Evolutionary conservation across 2,329 filamentous ascomycete genomes (phyloP), one percentile per base, ranked within the genome.

Genomic region (Aspergillus spinulosporus): DNA sequence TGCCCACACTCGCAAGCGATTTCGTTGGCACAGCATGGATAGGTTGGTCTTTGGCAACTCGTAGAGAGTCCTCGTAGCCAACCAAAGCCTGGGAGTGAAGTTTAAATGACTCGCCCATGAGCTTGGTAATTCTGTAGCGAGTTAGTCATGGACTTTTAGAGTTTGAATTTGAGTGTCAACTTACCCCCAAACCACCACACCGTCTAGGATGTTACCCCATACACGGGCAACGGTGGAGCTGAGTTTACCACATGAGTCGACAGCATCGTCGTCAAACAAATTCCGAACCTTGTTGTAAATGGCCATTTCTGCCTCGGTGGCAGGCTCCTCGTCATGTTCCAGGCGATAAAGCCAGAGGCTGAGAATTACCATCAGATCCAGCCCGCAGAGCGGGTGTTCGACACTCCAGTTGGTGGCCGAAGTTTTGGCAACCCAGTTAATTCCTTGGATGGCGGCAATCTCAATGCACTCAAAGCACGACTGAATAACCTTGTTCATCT

Each of bases 161-260:
- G 12, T 49, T 43, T 36, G 1, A 61, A 69, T 62, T 12, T 21
- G 21, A 21, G 9, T 9, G 6, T 51, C 21, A 21, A 89, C 92
- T 85, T 88, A 96, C 92, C 94, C 94, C 94, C 94, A 97, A 59
- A 99, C 94, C 65, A 97, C 93, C 61, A 97, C 94, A 77, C 97
- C 94, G 72, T 97, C 94, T 63, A 97, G 87, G 88, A 97, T 97
- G 62, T 91, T 93, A 67, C 93, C 94, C 94, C 94, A 99, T 45
- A 97, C 85, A 67, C 90, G 87, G 61, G 93, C 92, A 43, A 99
- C 93, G 52, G 91, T 91, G n/a, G 92, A 94, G 79, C 93, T 97
- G 65, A 99, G 80, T 72, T 95, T 92, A 51, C 88, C 88, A 72
- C 90, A 90, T 26, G 86, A 82, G 68, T 95, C 90, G 57, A 93